Percentiles rank a stretch among this genome's conserved stretches.
These are phyloP conservation scores for Neospora caninum DNA, from an alignment of 169 alveolate species.

Conservation along the genomic window DNA sequence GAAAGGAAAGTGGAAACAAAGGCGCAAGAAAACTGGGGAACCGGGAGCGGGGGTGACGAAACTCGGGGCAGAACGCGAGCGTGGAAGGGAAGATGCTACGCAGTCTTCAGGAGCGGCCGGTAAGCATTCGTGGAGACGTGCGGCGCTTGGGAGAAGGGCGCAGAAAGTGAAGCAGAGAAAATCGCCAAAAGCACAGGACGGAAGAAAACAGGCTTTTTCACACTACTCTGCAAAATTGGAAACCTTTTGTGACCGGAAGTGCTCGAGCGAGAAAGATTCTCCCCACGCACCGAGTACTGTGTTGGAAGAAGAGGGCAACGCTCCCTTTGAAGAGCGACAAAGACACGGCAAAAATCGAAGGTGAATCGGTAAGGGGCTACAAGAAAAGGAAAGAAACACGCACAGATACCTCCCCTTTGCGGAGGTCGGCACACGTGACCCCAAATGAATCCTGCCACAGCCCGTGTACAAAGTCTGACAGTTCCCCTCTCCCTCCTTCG, in stretches of 20 bases:
- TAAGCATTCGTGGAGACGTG: not conserved
- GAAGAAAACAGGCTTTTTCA: too few relatives aligned
- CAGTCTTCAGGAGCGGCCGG: too few relatives aligned
- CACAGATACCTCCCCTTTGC: not conserved
- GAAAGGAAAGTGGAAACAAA: too few relatives aligned
- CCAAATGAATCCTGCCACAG: not conserved
- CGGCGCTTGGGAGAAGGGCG: not conserved
- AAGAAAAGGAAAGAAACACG: not conserved
- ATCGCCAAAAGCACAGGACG: too few relatives aligned
- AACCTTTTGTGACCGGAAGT: not conserved
- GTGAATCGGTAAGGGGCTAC: not conserved
- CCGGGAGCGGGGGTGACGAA: too few relatives aligned
- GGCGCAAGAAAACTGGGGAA: too few relatives aligned
- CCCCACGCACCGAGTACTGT: not conserved
- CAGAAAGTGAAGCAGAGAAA: not conserved
- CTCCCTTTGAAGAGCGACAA: not conserved
- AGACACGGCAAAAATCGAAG: not conserved
- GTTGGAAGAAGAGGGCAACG: not conserved
- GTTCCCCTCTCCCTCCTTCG: not conserved
- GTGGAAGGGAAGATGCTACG: too few relatives aligned
- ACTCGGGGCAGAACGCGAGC: too few relatives aligned
- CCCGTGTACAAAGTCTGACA: not conserved
- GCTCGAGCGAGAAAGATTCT: not conserved
- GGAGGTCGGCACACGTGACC: not conserved
- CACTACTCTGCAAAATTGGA: not conserved